These are phyloP conservation scores for Eragrostis tef DNA, from an alignment of 202 grass and related monocot species.

Conservation along the genomic window DNA sequence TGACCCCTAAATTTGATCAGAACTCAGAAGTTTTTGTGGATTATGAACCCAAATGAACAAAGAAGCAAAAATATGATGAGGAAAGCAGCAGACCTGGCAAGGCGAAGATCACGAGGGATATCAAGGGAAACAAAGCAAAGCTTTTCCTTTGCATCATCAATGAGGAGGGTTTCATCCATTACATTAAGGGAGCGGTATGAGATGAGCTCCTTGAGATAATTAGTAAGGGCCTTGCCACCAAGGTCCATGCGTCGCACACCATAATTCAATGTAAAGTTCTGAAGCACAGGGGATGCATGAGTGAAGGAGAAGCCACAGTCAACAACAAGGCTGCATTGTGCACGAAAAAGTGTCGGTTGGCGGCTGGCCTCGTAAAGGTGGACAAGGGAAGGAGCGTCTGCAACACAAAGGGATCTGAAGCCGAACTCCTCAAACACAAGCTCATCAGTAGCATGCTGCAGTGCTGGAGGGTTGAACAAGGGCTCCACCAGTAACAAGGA, in stretches of 20 bases:
- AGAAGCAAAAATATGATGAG: background rate
- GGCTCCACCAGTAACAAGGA: conserved; percentile 88
- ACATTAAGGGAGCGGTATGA: conserved; percentile 94
- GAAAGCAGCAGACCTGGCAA: conserved; percentile 65
- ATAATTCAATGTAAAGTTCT: conserved; percentile 92
- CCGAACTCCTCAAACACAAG: conserved; percentile 91
- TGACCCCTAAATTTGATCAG: background rate
- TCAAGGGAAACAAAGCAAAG: conserved; percentile 94
- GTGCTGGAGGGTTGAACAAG: conserved; percentile 73
- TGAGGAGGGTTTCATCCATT: conserved; percentile 91
- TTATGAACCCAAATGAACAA: conserved; percentile 9
- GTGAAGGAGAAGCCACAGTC: conserved; percentile 97
- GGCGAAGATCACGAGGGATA: conserved; percentile 65
- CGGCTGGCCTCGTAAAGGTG: conserved; percentile 80
- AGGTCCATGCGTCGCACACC: conserved; percentile 82
- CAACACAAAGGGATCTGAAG: conserved; percentile 77
- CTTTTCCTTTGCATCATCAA: conserved; percentile 95
- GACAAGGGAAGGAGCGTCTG: conserved; percentile 85
- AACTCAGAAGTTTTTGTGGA: background rate
- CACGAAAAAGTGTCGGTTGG: conserved; percentile 41
- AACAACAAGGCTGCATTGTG: conserved; percentile 82
- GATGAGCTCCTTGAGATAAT: conserved; percentile 95
- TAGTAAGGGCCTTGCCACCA: conserved; percentile 88
- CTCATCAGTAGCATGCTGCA: conserved; percentile 80
- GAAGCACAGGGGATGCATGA: conserved; percentile 81